Percentiles rank a stretch among this genome's conserved stretches.
Conservation (phyloP, 345 rosid genomes). For the Isatis tinctoria region DNA sequence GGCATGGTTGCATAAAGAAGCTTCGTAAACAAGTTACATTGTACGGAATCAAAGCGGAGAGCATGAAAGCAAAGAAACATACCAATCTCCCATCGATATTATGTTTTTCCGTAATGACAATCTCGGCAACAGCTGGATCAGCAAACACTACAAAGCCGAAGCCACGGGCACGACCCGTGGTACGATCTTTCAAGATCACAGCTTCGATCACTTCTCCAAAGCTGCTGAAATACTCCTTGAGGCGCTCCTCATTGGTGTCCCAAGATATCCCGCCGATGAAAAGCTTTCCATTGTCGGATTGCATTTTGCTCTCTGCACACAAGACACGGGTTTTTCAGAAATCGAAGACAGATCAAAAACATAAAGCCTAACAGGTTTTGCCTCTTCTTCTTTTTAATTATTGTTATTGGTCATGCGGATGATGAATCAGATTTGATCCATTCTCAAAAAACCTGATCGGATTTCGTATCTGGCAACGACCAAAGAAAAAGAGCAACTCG, state of each 20-base stretch:
- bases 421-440: neutral
- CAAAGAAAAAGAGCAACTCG: neutral
- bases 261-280: slow-evolving; percentile 98
- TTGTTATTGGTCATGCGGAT: neutral
- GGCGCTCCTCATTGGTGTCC: slow-evolving; percentile 97
- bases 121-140: slow-evolving; percentile 85
- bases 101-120: slow-evolving; percentile 82
- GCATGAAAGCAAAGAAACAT: slow-evolving; percentile 1
- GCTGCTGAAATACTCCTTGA: slow-evolving; percentile 80
- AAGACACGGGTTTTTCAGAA: neutral
- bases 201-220: slow-evolving; percentile 96
- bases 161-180: slow-evolving; percentile 98
- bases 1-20: neutral
- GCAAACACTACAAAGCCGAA: slow-evolving; percentile 94
- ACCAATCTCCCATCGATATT: slow-evolving; percentile 94
- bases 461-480: slow-evolving; percentile 31
- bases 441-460: slow-evolving; percentile 16
- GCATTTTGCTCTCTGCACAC: slow-evolving; percentile 60
- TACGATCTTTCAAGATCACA: slow-evolving; percentile 96
- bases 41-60: slow-evolving; percentile 4
- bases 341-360: slow-evolving; percentile 6
- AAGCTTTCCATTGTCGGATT: slow-evolving; percentile 86
- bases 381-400: neutral
- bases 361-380: slow-evolving; percentile 1
- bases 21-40: slow-evolving; percentile 35